Conservation (phyloP, 2,329 filamentous ascomycete genomes). For the Fusarium verrucosum region DNA sequence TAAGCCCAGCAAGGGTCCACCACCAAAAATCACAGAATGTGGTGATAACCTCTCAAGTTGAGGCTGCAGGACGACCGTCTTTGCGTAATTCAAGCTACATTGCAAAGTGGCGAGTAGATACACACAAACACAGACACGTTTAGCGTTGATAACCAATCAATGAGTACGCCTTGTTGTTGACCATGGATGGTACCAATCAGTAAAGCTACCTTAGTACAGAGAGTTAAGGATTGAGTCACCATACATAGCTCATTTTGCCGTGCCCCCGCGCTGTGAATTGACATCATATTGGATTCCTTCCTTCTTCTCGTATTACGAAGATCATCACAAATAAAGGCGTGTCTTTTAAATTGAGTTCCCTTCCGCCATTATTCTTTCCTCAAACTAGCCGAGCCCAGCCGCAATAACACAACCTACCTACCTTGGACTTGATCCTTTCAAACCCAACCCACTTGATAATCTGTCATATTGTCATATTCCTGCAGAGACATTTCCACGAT, state of each 20-base stretch:
- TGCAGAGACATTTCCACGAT: neutral
- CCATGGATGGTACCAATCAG: conserved; percentile 12
- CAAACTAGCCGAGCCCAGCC: neutral
- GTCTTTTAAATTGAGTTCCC: neutral
- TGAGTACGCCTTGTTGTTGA: neutral
- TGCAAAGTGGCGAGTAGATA: conserved; percentile 14
- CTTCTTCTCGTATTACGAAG: conserved; percentile 1
- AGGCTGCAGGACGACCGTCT: neutral
- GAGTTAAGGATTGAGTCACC: conserved; percentile 5
- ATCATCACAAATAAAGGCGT: neutral
- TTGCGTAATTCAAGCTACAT: neutral
- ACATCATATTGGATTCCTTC: conserved; percentile 30
- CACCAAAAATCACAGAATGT: conserved; percentile 7
- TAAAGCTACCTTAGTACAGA: too few species aligned
- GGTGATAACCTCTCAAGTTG: conserved; percentile 15
- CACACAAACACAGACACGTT: neutral
- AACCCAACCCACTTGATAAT: neutral
- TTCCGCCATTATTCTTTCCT: neutral
- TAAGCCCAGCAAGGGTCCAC: conserved; percentile 25
- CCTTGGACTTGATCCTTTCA: neutral
- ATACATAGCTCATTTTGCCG: conserved; percentile 4
- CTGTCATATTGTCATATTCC: neutral
- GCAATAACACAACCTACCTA: neutral
- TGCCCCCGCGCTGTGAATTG: conserved; percentile 24
- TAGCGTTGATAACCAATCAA: conserved; percentile 12